These are phyloP conservation scores for Myxozyma melibiosi DNA, from an alignment of 805 yeast genomes.

Conservation along the genomic window DNA sequence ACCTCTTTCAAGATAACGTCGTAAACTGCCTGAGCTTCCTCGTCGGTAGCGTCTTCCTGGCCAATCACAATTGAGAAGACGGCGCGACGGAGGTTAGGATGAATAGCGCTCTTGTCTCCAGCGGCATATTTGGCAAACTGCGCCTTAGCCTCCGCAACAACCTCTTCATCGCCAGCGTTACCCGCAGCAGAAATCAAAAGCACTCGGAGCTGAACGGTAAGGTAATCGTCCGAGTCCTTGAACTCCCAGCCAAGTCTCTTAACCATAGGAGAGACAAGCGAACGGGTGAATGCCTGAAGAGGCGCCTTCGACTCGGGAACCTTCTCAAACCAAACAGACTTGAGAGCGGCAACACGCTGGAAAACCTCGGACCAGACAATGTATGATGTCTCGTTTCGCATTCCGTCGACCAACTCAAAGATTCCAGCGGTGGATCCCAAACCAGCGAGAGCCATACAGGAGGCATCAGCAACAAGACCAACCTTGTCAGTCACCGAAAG, in stretches of 20 bases:
- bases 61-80: constrained; percentile 50
- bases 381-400: constrained; percentile 52
- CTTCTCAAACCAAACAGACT: constrained; percentile 44
- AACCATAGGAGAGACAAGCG: constrained; percentile 55
- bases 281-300: constrained; percentile 54
- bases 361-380: constrained; percentile 64
- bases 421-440: constrained; percentile 63
- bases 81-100: constrained; percentile 52
- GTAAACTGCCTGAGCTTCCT: constrained; percentile 45
- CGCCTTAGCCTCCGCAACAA: constrained; percentile 49
- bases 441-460: constrained; percentile 70
- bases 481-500: constrained; percentile 76
- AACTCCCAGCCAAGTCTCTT: constrained; percentile 64
- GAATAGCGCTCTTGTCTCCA: constrained; percentile 52
- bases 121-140: constrained; percentile 44
- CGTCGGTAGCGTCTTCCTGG: constrained; percentile 40
- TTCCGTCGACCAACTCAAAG: constrained; percentile 58
- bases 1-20: constrained; percentile 52
- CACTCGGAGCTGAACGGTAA: constrained; percentile 64
- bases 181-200: constrained; percentile 63
- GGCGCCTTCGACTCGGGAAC: constrained; percentile 48
- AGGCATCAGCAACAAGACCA: constrained; percentile 80
- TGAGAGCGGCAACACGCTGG: constrained; percentile 43
- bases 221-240: constrained; percentile 54
- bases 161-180: constrained; percentile 52